Percentiles rank a stretch among this genome's conserved stretches.
These are phyloP conservation scores for Dioscorea cayenensis DNA, from an alignment of 116 monocot genomes.

Conservation along the genomic window DNA sequence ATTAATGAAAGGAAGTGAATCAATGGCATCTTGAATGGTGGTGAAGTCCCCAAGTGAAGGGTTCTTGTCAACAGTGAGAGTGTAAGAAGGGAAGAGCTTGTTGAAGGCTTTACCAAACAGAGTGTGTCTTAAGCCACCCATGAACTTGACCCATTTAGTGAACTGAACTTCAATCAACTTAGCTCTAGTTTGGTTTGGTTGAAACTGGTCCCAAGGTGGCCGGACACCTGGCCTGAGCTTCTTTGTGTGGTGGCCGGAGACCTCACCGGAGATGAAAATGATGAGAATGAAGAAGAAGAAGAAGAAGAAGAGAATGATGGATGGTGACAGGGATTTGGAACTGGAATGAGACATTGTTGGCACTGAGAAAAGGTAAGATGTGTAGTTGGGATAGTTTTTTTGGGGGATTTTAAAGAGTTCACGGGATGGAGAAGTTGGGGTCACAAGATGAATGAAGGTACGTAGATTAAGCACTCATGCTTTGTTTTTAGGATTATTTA, in stretches of 20 bases:
- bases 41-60: slow-evolving; percentile 75
- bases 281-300: slow-evolving; percentile 11
- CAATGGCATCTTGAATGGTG: slow-evolving; percentile 70
- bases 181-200: slow-evolving; percentile 27
- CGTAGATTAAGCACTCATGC: too few relatives aligned
- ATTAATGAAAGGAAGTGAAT: slow-evolving; percentile 74
- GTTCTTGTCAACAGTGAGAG: slow-evolving; percentile 68
- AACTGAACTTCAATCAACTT: slow-evolving; percentile 49
- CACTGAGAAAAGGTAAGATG: neutral
- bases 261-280: slow-evolving; percentile 14
- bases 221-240: slow-evolving; percentile 27
- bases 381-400: neutral
- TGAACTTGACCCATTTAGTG: slow-evolving; percentile 54
- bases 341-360: neutral
- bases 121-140: slow-evolving; percentile 48
- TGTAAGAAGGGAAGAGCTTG: slow-evolving; percentile 44
- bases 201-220: neutral
- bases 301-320: slow-evolving; percentile 8
- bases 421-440: neutral
- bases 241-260: slow-evolving; percentile 51
- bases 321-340: neutral
- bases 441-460: neutral
- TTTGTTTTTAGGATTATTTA: too few relatives aligned
- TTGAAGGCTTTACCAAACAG: slow-evolving; percentile 28
- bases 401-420: neutral